Percentiles rank a stretch among this genome's conserved stretches.
phyloP scores from a whole-genome alignment of 768 basidiomycete genomes.

The Boletus tomentosulus region DNA sequence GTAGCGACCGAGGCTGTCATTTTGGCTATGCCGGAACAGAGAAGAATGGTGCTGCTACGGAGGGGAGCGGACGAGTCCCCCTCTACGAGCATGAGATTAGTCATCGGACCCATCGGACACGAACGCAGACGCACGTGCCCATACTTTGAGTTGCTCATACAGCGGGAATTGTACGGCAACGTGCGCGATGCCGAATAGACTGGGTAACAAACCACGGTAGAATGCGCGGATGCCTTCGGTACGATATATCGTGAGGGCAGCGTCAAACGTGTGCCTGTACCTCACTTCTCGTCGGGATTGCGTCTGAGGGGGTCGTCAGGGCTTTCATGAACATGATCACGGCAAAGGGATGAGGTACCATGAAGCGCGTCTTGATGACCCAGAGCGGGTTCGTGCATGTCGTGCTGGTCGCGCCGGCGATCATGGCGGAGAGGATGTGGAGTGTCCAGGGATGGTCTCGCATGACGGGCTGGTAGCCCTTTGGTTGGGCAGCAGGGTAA shows the following conservation, averaged over 20 bases:
- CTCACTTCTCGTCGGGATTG: conserved; percentile 74
- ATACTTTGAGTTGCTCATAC: conserved; percentile 87
- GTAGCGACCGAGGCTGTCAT: conserved; percentile 95
- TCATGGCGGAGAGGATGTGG: conserved; percentile 94
- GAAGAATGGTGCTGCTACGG: conserved; percentile 56
- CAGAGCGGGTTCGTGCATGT: conserved; percentile 94
- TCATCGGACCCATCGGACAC: background rate
- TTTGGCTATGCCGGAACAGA: conserved; percentile 91
- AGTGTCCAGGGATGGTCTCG: conserved; percentile 82
- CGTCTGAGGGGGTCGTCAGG: conserved; percentile 47
- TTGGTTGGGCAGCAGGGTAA: conserved; percentile 79
- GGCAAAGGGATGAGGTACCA: conserved; percentile 52
- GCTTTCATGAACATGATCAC: background rate
- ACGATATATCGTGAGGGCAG: conserved; percentile 84
- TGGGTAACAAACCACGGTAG: conserved; percentile 93
- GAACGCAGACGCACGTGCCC: conserved; percentile 63
- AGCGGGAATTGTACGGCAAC: conserved; percentile 98
- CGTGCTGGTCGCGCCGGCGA: conserved; percentile 89
- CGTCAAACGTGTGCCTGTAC: conserved; percentile 89
- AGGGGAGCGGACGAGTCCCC: conserved; percentile 29
- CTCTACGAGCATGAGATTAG: conserved; percentile 17
- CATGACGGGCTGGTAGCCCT: conserved; percentile 78
- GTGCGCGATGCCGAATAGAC: conserved; percentile 86
- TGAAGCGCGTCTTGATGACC: conserved; percentile 99
- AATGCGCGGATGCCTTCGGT: conserved; percentile 85